A percentile compares a stretch with the other conserved stretches of the same genome.
Evolutionary conservation across 495 filamentous ascomycete genomes (phyloP).

Genomic region (Talaromyces borbonicus): DNA sequence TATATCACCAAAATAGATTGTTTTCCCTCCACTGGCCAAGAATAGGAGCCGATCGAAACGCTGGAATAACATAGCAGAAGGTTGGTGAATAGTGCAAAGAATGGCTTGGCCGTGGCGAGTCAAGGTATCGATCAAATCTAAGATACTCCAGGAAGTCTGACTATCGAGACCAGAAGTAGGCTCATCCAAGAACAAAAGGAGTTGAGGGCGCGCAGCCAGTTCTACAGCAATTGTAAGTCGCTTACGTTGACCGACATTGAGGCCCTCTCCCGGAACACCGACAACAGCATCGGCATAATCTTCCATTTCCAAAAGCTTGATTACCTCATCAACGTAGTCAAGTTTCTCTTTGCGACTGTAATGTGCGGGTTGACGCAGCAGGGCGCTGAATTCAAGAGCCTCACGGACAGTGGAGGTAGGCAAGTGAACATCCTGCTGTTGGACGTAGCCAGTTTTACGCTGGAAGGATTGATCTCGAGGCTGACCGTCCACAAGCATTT

Average conservation of each 20-base stretch:
- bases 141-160: constrained; percentile 80
- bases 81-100: constrained; percentile 90
- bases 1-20: constrained; percentile 80
- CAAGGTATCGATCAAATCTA: constrained; percentile 67
- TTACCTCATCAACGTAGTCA: constrained; percentile 82
- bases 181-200: constrained; percentile 83
- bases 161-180: constrained; percentile 77
- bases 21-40: constrained; percentile 62
- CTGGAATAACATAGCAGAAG: constrained; percentile 81
- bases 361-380: constrained; percentile 71
- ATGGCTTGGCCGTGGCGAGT: constrained; percentile 79
- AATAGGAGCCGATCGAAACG: constrained; percentile 86
- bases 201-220: constrained; percentile 71
- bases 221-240: constrained; percentile 82
- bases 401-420: constrained; percentile 75
- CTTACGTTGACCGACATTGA: constrained; percentile 88
- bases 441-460: constrained; percentile 85
- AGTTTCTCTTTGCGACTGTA: constrained; percentile 64
- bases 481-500: constrained; percentile 75
- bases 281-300: constrained; percentile 82
- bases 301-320: constrained; percentile 81
- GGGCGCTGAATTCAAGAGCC: constrained; percentile 71
- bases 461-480: constrained; percentile 72
- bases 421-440: constrained; percentile 88
- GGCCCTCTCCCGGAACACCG: constrained; percentile 75